Percentiles rank a stretch among this genome's conserved stretches.
These are phyloP conservation scores for Paramyrothecium roridum DNA, from an alignment of 2,329 filamentous ascomycete species.

Conservation along the genomic window DNA sequence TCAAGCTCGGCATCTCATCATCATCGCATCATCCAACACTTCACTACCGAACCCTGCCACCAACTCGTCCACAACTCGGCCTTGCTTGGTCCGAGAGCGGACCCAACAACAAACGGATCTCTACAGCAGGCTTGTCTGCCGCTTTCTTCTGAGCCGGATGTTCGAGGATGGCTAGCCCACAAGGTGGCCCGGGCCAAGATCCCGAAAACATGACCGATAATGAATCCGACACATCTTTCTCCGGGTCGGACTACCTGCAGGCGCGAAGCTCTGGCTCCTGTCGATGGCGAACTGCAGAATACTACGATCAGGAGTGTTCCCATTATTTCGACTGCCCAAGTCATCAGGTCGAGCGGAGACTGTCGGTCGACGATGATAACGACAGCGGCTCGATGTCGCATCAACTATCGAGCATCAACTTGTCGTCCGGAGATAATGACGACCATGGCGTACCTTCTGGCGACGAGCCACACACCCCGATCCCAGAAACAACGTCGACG, in stretches of 20 bases:
- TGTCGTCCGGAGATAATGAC: background rate
- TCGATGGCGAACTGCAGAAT: slow-evolving; percentile 33
- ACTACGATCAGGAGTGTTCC: slow-evolving; percentile 41
- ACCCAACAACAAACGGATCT: background rate
- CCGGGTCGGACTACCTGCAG: slow-evolving; percentile 26
- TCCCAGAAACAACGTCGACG: too few species aligned
- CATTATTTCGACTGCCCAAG: slow-evolving; percentile 48
- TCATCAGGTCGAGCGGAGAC: slow-evolving; percentile 36
- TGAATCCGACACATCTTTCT: slow-evolving; percentile 34
- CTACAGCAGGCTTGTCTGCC: slow-evolving; percentile 3
- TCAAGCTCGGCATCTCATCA: background rate
- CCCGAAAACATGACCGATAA: slow-evolving; percentile 15
- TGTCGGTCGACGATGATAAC: slow-evolving; percentile 21
- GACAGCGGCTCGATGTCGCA: background rate
- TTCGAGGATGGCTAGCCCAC: slow-evolving; percentile 21
- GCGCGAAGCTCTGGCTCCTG: slow-evolving; percentile 20
- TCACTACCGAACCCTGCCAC: slow-evolving; percentile 5
- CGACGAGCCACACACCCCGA: too few species aligned
- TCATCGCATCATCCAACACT: slow-evolving; percentile 10
- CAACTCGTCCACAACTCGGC: background rate
- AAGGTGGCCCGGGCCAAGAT: slow-evolving; percentile 12
- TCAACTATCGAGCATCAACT: background rate
- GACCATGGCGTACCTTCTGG: background rate
- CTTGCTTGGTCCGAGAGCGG: background rate
- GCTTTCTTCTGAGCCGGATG: slow-evolving; percentile 12